Conservation (phyloP, 805 yeast species). For the Metschnikowia colocasiae region DNA sequence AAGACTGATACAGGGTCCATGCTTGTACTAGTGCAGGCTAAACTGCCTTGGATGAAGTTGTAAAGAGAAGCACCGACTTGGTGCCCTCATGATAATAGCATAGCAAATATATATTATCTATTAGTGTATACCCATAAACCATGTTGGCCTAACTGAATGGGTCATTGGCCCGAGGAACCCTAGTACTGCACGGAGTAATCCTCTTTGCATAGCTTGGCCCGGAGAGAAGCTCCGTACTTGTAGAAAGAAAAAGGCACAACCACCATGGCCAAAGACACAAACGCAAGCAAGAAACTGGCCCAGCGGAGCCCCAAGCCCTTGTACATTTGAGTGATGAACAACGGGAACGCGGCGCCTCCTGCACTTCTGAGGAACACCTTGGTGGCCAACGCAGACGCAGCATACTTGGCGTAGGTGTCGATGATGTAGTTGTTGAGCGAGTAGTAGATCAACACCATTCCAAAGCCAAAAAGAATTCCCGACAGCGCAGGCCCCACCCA, state of each 20-base stretch:
- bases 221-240: constrained; percentile 58
- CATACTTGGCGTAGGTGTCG: constrained; percentile 80
- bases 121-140: too few relatives aligned
- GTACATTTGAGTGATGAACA: constrained; percentile 80
- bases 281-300: constrained; percentile 79
- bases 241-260: constrained; percentile 68
- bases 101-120: too few relatives aligned
- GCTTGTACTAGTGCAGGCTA: too few relatives aligned
- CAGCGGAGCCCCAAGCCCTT: constrained; percentile 68
- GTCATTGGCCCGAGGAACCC: too few relatives aligned
- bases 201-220: constrained; percentile 64
- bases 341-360: constrained; percentile 85
- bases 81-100: too few relatives aligned
- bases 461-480: constrained; percentile 58
- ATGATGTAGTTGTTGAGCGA: constrained; percentile 76
- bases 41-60: too few relatives aligned
- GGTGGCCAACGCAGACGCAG: constrained; percentile 78
- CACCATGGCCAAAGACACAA: constrained; percentile 74
- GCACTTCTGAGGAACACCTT: constrained; percentile 77
- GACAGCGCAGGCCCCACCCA: constrained; percentile 64
- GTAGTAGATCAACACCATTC: constrained; percentile 58
- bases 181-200: constrained; percentile 41
- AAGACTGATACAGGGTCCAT: too few relatives aligned
- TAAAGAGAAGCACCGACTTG: too few relatives aligned
- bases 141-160: too few relatives aligned